Evolutionary conservation across 345 rosid genomes (phyloP), one percentile per base, ranked within the genome.

Genomic region (Reutealis trisperma): DNA sequence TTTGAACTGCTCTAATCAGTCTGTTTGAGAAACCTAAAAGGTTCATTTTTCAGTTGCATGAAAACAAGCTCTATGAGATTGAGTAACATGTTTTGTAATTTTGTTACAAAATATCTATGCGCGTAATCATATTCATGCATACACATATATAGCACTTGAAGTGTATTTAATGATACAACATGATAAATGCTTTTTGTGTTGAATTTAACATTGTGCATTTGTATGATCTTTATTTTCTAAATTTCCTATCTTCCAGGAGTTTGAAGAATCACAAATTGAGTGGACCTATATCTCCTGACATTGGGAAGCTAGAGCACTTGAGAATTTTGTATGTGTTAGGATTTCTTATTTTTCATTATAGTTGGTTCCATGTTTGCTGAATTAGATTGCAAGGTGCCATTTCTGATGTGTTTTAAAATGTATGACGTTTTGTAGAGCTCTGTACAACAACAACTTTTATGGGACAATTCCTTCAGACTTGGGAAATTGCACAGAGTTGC

Each of bases 401-500:
- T 54, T 66, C 80, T 84, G 75, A 86, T 80, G 24, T n/a, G 57
- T 27, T 75, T 65, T 75, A 44, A 78, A 30, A 78, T 70, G 52
- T 75, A 18, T 76, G 47, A 58, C 75, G n/a, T 79, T 75, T 42
- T 78, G 76, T 81, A 96, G 99, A 85, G 76, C 85, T 82, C 97
- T 96, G 80, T 88, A 87, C 79, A 89, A 90, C 80, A 96, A 96
- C 83, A 82, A 87, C 75, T 86, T 96, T 37, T 96, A 92, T 86
- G 96, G 91, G 79, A 42, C 89, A 76, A 96, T 96, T 79, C 98
- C 98, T 83, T 80, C 89, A n/a, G 90, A 88, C 78, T 81, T 93
- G 88, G 90, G 93, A 68, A 93, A 93, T 85, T 95, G 99, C 87
- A 84, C 96, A 3, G 91, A 85, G 81, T 86, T 93, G 88, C 90